Evolutionary conservation across 129 eudicot species (phyloP).

Genomic region (Scalesia atractyloides): DNA sequence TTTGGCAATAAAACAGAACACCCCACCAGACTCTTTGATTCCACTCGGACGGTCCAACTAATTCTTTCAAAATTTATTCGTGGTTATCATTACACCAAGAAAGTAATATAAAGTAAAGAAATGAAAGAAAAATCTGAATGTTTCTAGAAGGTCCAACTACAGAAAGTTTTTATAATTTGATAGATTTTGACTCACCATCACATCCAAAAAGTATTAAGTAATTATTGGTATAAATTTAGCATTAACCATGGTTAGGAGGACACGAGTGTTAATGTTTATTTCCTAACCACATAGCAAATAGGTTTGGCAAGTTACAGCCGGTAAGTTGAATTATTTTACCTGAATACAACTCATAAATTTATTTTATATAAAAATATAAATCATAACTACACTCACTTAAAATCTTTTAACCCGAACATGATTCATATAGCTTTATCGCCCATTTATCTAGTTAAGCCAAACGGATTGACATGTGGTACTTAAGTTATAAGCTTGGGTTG

Average conservation of each 20-base stretch:
- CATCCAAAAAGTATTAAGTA: not conserved
- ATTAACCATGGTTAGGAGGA: not conserved
- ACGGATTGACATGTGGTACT: too few species aligned
- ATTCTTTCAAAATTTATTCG: slow-evolving; percentile 21
- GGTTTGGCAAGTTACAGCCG: too few species aligned
- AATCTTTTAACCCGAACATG: too few species aligned
- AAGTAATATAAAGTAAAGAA: slow-evolving; percentile 16
- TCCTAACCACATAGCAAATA: not conserved
- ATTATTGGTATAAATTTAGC: not conserved
- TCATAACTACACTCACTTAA: too few species aligned
- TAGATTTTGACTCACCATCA: slow-evolving; percentile 28
- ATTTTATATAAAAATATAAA: too few species aligned
- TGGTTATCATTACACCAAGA: slow-evolving; percentile 28
- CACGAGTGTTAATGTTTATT: slow-evolving; percentile 3
- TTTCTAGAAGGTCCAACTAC: slow-evolving; percentile 33
- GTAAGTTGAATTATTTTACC: too few species aligned
- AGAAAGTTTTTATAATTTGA: not conserved
- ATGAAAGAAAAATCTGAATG: slow-evolving; percentile 3
- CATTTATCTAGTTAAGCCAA: too few species aligned
- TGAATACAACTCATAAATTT: too few species aligned
- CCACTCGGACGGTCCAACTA: slow-evolving; percentile 29
- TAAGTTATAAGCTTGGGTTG: too few species aligned
- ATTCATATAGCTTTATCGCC: too few species aligned
- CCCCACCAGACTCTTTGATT: slow-evolving; percentile 24
- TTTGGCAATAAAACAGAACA: slow-evolving; percentile 9